Evolutionary conservation across 352 stramenopile genomes (phyloP), one percentile per base, ranked within the genome.

Genomic region (Phytophthora pini): DNA sequence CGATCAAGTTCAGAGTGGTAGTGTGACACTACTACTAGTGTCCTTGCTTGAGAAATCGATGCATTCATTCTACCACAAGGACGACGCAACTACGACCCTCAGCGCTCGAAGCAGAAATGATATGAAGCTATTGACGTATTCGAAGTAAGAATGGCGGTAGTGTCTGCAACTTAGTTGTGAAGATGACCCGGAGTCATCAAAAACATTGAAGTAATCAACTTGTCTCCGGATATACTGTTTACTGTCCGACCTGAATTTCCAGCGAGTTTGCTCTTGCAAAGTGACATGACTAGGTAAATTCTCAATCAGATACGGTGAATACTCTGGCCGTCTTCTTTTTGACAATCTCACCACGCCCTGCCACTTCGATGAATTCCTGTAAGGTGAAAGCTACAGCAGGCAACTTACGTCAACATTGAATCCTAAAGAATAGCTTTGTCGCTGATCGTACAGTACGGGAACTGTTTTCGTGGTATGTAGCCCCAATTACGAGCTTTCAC

Each of bases 91-190:
- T 15, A 43, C 6, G 32, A 39, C 32, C 6, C 12, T 49, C 46
- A 53, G n/a, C 15, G 15, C 46, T n/a, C 46, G 36, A 58, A 48
- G 36, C 51, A 27, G 51, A 40, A 58, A 41, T 58, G 51, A 49
- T 58, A 49, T 58, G 38, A 26, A 58, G 51, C 38, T 40, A 58
- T 26, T 15, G 9, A 40, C 13, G 9, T 36, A 3, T 58, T 48
- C 38, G n/a, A 27, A 58, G 36, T 53, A 53, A 53, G 46, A 53
- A 53, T 22, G 5, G 9, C 29, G 31, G 15, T 5, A 13, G n/a
- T 44, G 15, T 44, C 38, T 44, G 41, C 32, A 39, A 41, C 36
- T 17, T 31, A 20, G 22, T 45, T 56, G 50, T 56, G 51, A 58
- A 2, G 29, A 1, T 17, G 9, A 12, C n/a, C 26, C 15, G 38